A percentile compares a stretch with the other conserved stretches of the same genome.
Conservation (phyloP, 2,329 filamentous ascomycete genomes). For the Xylariales sp. region DNA sequence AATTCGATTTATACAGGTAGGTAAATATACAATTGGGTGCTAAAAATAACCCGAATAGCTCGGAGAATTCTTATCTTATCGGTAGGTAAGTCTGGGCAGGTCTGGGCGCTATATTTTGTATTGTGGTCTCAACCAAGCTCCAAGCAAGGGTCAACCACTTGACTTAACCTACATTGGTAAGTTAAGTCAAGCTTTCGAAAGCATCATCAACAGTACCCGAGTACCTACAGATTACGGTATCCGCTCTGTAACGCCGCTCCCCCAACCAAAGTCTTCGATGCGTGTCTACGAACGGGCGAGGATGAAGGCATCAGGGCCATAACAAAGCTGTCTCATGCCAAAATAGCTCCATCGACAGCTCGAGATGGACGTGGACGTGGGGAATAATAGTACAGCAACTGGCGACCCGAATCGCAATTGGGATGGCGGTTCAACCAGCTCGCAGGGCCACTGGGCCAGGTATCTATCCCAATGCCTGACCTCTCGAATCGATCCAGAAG, state of each 20-base stretch:
- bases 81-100: background rate
- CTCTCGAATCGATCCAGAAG: slow-evolving; percentile 63
- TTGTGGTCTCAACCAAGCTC: background rate
- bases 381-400: slow-evolving; percentile 31
- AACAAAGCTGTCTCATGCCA: background rate
- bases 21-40: slow-evolving; percentile 13
- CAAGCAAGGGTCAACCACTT: background rate
- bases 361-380: slow-evolving; percentile 41
- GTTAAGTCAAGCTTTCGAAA: background rate
- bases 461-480: slow-evolving; percentile 64
- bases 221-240: background rate
- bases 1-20: background rate
- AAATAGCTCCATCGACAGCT: background rate
- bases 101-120: no score
- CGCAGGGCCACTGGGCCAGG: slow-evolving; percentile 59
- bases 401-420: slow-evolving; percentile 21
- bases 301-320: slow-evolving; percentile 7
- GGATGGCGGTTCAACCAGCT: slow-evolving; percentile 35
- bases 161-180: no score
- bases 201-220: background rate
- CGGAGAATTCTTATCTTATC: slow-evolving; percentile 30
- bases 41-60: slow-evolving; percentile 16
- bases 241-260: background rate
- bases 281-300: background rate
- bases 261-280: background rate